Evolutionary conservation across 305 asterid species (phyloP).

Genomic region (Solanum hybrid): DNA sequence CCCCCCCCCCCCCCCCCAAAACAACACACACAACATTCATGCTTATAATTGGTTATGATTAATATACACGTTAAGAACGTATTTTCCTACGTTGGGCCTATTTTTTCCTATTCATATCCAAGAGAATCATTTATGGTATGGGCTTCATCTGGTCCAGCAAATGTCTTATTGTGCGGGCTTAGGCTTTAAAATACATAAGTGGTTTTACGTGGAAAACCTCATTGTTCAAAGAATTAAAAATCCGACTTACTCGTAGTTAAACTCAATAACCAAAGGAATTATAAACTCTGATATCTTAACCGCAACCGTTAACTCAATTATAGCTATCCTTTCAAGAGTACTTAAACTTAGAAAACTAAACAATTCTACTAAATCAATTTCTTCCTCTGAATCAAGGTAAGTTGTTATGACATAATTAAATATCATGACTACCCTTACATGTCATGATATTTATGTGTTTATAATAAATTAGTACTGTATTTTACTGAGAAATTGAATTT

Average conservation of each 20-base stretch:
- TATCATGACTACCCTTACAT: background rate
- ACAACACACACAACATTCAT: background rate
- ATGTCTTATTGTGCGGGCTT: background rate
- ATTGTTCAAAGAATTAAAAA: background rate
- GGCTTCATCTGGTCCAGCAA: background rate
- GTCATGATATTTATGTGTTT: background rate
- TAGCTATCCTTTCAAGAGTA: background rate
- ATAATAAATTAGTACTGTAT: background rate
- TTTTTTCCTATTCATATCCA: background rate
- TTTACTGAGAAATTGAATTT: background rate
- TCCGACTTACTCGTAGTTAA: background rate
- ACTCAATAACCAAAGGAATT: background rate
- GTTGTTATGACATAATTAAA: background rate
- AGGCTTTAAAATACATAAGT: background rate
- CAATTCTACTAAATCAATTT: background rate
- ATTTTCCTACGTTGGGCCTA: background rate
- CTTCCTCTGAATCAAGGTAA: background rate
- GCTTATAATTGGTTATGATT: background rate
- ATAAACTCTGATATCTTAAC: background rate
- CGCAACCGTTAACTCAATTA: background rate
- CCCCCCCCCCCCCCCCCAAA: background rate
- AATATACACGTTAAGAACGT: background rate
- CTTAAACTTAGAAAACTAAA: background rate
- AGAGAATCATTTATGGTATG: background rate
- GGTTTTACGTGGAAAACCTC: background rate